phyloP scores from a whole-genome alignment of 495 filamentous ascomycete genomes.

The Lasiosphaeria hispida region DNA sequence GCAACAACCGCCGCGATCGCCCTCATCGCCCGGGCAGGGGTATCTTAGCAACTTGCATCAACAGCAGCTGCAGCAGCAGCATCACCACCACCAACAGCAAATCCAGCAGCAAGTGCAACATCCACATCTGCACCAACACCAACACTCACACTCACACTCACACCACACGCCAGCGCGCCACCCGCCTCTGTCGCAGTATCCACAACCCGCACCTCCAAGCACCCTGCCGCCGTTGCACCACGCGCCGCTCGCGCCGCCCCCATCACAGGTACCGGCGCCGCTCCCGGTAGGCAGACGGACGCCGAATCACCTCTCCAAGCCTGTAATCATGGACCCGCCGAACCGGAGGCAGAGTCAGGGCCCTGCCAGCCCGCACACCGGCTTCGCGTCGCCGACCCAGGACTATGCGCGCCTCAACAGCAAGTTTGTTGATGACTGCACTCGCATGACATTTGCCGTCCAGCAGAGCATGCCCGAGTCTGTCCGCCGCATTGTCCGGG shows the following conservation, averaged over 20 bases:
- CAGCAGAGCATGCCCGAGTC: slow-evolving; percentile 43
- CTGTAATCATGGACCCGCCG: slow-evolving; percentile 44
- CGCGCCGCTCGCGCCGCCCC: slow-evolving; percentile 5
- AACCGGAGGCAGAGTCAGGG: slow-evolving; percentile 22
- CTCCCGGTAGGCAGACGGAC: neutral
- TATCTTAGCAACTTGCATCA: slow-evolving; percentile 1
- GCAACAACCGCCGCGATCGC: slow-evolving; percentile 1
- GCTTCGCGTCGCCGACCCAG: slow-evolving; percentile 40
- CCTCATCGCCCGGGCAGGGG: neutral
- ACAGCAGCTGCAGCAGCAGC: slow-evolving; percentile 12
- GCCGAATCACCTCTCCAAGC: slow-evolving; percentile 23
- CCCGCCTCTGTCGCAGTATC: neutral
- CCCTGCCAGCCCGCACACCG: slow-evolving; percentile 11
- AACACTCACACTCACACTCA: slow-evolving; percentile 9
- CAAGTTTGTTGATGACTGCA: slow-evolving; percentile 43
- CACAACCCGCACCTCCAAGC: slow-evolving; percentile 5
- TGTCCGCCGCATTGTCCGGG: slow-evolving; percentile 43
- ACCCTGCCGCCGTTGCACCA: slow-evolving; percentile 6
- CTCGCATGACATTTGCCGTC: slow-evolving; percentile 41
- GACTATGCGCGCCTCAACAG: slow-evolving; percentile 36
- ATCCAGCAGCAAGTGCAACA: slow-evolving; percentile 4
- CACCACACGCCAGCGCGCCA: slow-evolving; percentile 9
- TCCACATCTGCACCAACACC: slow-evolving; percentile 9
- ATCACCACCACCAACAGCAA: slow-evolving; percentile 9
- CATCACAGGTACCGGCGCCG: neutral